Base-by-base conservation (phyloP, 768 basidiomycete species). In the Porphyrellus cyaneotinctus region DNA sequence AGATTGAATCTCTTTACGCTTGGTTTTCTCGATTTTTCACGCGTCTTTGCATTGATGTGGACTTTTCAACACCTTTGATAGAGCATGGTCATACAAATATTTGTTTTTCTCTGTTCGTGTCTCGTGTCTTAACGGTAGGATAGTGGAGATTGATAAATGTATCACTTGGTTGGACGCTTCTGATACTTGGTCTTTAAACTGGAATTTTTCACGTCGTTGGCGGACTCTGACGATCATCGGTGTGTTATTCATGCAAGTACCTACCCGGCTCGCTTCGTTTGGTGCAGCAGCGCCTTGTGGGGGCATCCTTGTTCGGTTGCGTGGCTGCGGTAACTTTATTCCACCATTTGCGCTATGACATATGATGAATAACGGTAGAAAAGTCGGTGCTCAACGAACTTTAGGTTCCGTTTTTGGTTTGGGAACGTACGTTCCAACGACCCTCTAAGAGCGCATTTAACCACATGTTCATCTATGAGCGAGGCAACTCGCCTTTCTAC, bases 41-140 rank as follows among this genome's bases (percentile, higher is more conserved):
- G n/a, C n/a, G n/a, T n/a, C 17, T 45, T 51, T 57, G 53, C 57
- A 64, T 61, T 13, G 48, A 53, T 58, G 36, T 44, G 63, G 63
- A 66, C 64, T 54, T 53, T 49, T 23, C 26, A 30, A 37, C 49
- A 41, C 37, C 52, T 23, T 51, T 52, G 18, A 55, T 56, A 60
- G 58, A 64, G 45, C 53, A 66, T 15, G 20, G 15, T 4, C 33
- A 33, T 9, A 43, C 43, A 23, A 48, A 36, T 23, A 24, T 53
- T 45, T 45, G 15, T 28, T 42, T 43, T 14, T 43, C 26, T 45
- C 36, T 18, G 20, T 35, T 13, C 20, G 24, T 41, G 49, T 38
- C 43, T n/a, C 31, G 22, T 39, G 37, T 46, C 42, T n/a, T 39
- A n/a, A 38, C 15, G 15, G 31, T 49, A 50, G 42, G 55, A 53